Conservation (phyloP, 495 filamentous ascomycete genomes). For the Tuber calosporum region DNA sequence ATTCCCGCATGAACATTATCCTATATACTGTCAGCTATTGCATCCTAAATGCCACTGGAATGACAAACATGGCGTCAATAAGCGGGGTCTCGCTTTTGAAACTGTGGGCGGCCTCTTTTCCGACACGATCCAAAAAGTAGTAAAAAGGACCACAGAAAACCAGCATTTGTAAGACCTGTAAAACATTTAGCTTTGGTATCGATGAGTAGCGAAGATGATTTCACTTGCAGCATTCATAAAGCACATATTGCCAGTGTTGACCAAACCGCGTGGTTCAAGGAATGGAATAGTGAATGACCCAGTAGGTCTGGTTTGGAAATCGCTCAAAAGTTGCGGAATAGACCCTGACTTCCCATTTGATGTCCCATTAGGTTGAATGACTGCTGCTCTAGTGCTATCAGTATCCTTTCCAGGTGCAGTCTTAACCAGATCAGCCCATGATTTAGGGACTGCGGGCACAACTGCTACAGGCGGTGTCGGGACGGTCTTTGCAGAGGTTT, state of each 20-base stretch:
- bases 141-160: conserved; percentile 92
- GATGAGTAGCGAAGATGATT: not conserved
- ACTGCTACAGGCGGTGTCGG: conserved; percentile 7
- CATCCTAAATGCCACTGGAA: not conserved
- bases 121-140: conserved; percentile 80
- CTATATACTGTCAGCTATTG: conserved; percentile 45
- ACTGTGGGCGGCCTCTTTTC: conserved; percentile 73
- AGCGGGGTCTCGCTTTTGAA: conserved; percentile 93
- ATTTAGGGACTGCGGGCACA: conserved; percentile 17
- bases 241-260: conserved; percentile 98
- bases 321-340: conserved; percentile 33
- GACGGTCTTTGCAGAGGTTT: conserved; percentile 5
- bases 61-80: conserved; percentile 72
- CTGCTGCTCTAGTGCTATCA: conserved; percentile 17
- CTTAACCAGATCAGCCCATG: conserved; percentile 41
- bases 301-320: conserved; percentile 27
- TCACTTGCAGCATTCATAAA: conserved; percentile 96
- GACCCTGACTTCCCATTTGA: conserved; percentile 22
- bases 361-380: conserved; percentile 32
- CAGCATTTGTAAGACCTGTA: conserved; percentile 82
- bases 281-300: conserved; percentile 47
- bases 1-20: conserved; percentile 95
- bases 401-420: conserved; percentile 6
- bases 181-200: conserved; percentile 13
- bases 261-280: conserved; percentile 85